Percentiles rank a stretch among this genome's conserved stretches.
These are phyloP conservation scores for Exophiala phaeomuriformis DNA, from an alignment of 2,329 filamentous ascomycete species.

Conservation along the genomic window DNA sequence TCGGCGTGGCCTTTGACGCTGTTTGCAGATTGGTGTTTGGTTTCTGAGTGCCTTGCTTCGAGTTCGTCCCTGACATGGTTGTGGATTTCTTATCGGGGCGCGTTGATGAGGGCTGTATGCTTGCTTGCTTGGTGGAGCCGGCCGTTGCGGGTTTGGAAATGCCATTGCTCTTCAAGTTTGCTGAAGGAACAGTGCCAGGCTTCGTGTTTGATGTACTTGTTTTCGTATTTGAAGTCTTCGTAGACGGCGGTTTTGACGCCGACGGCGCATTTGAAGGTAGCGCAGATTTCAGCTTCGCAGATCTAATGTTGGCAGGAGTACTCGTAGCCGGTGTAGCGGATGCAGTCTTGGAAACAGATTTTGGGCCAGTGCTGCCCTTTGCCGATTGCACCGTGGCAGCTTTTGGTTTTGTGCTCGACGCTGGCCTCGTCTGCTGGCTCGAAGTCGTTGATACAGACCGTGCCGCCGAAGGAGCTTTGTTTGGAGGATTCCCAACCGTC, in stretches of 20 bases:
- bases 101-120: background rate
- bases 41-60: background rate
- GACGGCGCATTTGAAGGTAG: background rate
- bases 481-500: background rate
- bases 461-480: background rate
- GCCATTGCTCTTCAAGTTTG: too few species aligned
- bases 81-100: background rate
- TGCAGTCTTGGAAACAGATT: too few species aligned
- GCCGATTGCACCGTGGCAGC: too few species aligned
- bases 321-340: background rate
- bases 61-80: background rate
- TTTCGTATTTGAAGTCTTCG: background rate
- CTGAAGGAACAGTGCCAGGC: background rate
- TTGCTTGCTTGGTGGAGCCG: background rate
- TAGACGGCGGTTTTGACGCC: background rate
- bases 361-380: too few species aligned
- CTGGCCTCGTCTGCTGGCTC: background rate
- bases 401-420: background rate
- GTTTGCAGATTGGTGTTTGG: background rate
- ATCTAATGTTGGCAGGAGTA: background rate
- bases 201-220: background rate
- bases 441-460: background rate
- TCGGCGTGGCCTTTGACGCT: background rate
- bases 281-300: background rate
- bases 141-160: too few species aligned